Conservation (phyloP, 148 eudicot genomes). For the Selenicereus undatus region DNA sequence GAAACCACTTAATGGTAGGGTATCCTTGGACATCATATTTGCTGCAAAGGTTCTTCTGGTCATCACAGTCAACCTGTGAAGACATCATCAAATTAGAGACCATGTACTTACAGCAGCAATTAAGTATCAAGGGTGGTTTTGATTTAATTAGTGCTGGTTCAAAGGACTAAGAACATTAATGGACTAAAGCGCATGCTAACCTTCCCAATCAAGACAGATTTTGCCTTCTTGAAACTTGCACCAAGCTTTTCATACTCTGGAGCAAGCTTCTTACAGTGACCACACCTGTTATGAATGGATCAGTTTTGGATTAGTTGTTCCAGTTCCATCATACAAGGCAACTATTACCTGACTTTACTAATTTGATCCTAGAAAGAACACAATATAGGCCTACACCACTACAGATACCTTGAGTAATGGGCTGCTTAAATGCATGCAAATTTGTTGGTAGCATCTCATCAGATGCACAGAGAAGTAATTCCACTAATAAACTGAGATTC, state of each 20-base stretch:
- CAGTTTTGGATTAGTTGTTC: not conserved
- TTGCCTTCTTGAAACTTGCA: slow-evolving; percentile 88
- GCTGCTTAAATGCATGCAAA: not conserved
- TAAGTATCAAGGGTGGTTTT: not conserved
- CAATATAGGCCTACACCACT: not conserved
- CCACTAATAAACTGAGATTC: not conserved
- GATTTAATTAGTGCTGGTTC: not conserved
- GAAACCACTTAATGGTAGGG: slow-evolving; percentile 97
- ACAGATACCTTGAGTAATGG: not conserved
- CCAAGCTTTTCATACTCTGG: slow-evolving; percentile 95
- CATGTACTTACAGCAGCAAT: not conserved
- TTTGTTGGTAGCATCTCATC: not conserved
- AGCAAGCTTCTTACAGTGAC: slow-evolving; percentile 96
- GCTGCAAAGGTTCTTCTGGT: slow-evolving; percentile 71
- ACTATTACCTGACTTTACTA: not conserved
- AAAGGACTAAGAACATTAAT: not conserved
- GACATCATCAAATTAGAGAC: slow-evolving; percentile 16
- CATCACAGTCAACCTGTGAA: slow-evolving; percentile 93
- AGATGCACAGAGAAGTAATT: not conserved
- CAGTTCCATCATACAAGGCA: not conserved
- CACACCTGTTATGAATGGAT: slow-evolving; percentile 59
- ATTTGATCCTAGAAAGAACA: not conserved
- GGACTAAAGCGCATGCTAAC: slow-evolving; percentile 31
- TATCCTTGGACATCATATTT: slow-evolving; percentile 89
- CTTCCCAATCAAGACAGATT: slow-evolving; percentile 91